Evolutionary conservation across 768 basidiomycete species (phyloP), one percentile per base, ranked within the genome.

Genomic region (Tricholoma hemisulphureum): DNA sequence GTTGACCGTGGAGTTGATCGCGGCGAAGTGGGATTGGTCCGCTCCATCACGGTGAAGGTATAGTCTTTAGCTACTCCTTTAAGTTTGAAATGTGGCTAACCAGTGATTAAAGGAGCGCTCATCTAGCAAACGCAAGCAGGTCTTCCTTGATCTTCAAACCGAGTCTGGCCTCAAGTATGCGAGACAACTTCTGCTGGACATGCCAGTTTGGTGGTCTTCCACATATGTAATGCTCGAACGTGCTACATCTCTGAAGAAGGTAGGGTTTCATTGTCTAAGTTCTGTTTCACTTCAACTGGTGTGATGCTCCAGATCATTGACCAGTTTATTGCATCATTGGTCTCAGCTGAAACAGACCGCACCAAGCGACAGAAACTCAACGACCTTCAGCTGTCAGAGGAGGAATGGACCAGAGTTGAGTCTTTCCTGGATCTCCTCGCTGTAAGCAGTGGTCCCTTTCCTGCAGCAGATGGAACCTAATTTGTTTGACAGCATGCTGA

Each of bases 21-120:
- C 2, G 68, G 72, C 61, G 68, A 67, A 21, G 46, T 68, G 39
- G 66, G 58, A 9, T 53, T 63, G 28, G 23, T 49, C n/a, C 48
- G 23, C 6, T 7, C 48, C 10, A 49, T 49, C 23, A 10, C 23
- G 7, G 48, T 49, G 6, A 49, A 49, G 48, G 48, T 49, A n/a
- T n/a, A 49, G 23, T 46, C 18, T 18, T 13, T 18, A 26, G n/a
- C 9, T 13, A 49, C 11, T 23, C n/a, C 26, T 49, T 46, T 4
- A 46, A 3, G 20, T 21, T 18, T 11, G 26, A 46, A 5, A 18
- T 21, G 10, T 46, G 2, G 45, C 20, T 21, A 46, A 18, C 20
- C 11, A 46, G 13, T 46, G 21, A 18, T 46, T 18, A n/a, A 18
- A 46, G 45, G 45, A 5, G 13, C 18, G 20, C 5, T 46, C 45